Conservation (phyloP, 139 green algal genomes). For the Chlamydomonas asymmetrica region DNA sequence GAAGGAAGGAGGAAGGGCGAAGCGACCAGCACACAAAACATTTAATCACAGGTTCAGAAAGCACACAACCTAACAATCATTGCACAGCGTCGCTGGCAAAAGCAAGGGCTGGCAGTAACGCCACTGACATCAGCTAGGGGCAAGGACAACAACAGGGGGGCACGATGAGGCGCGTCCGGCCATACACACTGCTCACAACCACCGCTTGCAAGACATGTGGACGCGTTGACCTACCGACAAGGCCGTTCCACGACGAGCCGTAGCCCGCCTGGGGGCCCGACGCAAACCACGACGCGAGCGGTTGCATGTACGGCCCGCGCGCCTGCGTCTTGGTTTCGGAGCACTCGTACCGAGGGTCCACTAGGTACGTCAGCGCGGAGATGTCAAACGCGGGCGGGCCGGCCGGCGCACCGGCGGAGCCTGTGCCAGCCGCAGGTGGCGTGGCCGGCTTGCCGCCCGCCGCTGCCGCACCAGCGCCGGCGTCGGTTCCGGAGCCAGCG, state of each 20-base stretch:
- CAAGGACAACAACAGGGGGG: too few species aligned
- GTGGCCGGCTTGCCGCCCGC: not conserved
- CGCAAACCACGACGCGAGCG: constrained; percentile 15
- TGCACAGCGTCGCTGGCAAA: too few species aligned
- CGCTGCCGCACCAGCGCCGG: not conserved
- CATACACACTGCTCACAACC: too few species aligned
- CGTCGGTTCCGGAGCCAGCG: not conserved
- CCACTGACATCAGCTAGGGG: not conserved
- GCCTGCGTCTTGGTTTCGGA: constrained; percentile 21
- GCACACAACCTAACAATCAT: too few species aligned
- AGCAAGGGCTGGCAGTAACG: too few species aligned
- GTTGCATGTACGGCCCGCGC: constrained; percentile 15
- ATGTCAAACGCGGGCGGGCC: constrained; percentile 32
- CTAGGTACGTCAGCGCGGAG: constrained; percentile 30
- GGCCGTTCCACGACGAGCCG: too few species aligned
- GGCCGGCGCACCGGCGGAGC: not conserved
- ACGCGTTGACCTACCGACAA: too few species aligned
- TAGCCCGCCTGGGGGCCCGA: too few species aligned
- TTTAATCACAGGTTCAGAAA: too few species aligned
- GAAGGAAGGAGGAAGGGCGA: not conserved
- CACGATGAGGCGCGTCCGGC: too few species aligned
- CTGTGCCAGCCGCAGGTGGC: not conserved
- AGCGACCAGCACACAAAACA: too few species aligned
- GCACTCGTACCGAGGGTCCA: constrained; percentile 43
- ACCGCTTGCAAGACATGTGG: too few species aligned